Evolutionary conservation across 345 rosid genomes (phyloP).

Genomic region (Durio zibethinus): DNA sequence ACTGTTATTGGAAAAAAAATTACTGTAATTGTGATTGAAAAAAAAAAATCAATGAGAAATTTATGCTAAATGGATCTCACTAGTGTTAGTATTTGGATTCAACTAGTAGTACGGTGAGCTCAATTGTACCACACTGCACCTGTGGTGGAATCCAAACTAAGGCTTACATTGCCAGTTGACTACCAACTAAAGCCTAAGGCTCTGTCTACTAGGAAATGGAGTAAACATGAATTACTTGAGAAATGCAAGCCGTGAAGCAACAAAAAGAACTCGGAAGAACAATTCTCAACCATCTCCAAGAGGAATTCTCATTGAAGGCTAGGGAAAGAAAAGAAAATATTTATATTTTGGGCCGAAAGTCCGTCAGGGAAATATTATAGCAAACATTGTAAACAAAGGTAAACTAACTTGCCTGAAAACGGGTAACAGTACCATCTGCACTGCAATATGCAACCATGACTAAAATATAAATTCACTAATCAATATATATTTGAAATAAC

Average conservation of each 20-base stretch:
- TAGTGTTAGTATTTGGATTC: too few species aligned
- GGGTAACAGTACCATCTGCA: constrained; percentile 66
- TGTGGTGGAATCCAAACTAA: too few species aligned
- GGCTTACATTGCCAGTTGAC: not conserved
- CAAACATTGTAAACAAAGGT: constrained; percentile 6
- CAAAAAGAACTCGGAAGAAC: not conserved
- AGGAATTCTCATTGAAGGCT: not conserved
- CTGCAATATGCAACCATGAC: constrained; percentile 85
- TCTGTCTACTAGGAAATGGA: too few species aligned
- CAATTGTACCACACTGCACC: too few species aligned
- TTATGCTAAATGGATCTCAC: too few species aligned
- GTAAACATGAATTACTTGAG: not conserved
- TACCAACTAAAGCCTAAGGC: not conserved
- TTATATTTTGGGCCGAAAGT: not conserved
- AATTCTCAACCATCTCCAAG: not conserved
- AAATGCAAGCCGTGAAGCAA: not conserved
- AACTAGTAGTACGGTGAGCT: too few species aligned
- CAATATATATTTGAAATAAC: not conserved
- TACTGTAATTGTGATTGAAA: too few species aligned
- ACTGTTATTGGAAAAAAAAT: too few species aligned
- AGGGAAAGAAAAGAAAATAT: not conserved
- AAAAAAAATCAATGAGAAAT: too few species aligned
- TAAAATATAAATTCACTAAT: constrained; percentile 21
- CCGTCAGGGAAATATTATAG: not conserved
- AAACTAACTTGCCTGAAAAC: constrained; percentile 55